These are phyloP conservation scores for Ophiostoma quercus DNA, from an alignment of 2,329 filamentous ascomycete species.

Conservation along the genomic window DNA sequence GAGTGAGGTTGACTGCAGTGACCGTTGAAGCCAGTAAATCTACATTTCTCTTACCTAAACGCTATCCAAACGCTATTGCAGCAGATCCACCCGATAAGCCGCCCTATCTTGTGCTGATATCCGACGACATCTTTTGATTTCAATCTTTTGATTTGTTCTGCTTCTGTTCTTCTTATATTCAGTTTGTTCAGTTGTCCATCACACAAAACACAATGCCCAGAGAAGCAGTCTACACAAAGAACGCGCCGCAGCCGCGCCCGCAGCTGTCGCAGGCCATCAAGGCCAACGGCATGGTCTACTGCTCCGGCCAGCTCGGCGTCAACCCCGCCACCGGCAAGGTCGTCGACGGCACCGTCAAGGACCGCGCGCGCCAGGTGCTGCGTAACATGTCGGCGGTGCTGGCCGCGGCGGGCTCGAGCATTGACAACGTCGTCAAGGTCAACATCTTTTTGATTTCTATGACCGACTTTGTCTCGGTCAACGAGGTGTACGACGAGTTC, in stretches of 20 bases:
- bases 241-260: slow-evolving; percentile 48
- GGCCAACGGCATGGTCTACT: slow-evolving; percentile 64
- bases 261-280: slow-evolving; percentile 58
- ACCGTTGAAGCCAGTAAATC: background rate
- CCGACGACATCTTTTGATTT: background rate
- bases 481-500: slow-evolving; percentile 50
- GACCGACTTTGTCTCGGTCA: slow-evolving; percentile 57
- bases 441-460: slow-evolving; percentile 63
- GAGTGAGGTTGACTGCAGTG: background rate
- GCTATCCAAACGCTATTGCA: background rate
- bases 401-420: slow-evolving; percentile 52
- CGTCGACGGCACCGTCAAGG: slow-evolving; percentile 52
- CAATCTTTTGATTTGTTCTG: background rate
- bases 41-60: background rate
- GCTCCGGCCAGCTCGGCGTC: slow-evolving; percentile 58
- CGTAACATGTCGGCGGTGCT: slow-evolving; percentile 56
- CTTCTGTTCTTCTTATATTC: no score
- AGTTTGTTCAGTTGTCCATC: background rate
- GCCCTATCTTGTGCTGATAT: background rate
- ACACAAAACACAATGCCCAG: background rate
- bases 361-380: slow-evolving; percentile 50
- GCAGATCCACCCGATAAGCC: slow-evolving; percentile 10
- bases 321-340: slow-evolving; percentile 51
- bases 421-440: slow-evolving; percentile 60
- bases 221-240: slow-evolving; percentile 40